phyloP scores from a whole-genome alignment of 371 early-diverging fungal genomes.

The Syncephalastrum contaminatum region DNA sequence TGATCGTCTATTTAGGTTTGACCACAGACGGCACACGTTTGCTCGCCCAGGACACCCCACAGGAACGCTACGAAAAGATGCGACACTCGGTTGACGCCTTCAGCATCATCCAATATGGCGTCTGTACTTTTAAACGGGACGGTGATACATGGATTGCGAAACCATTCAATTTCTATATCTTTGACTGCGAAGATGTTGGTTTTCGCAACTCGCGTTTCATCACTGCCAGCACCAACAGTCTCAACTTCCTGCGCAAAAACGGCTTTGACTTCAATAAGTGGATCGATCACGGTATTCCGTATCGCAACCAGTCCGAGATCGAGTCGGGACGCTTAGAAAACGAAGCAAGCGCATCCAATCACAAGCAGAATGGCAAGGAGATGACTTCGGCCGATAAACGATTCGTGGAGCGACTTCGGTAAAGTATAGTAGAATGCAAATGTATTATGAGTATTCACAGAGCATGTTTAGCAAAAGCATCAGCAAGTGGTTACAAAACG shows the following conservation, averaged over 20 bases:
- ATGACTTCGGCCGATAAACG: neutral
- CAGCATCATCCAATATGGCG: constrained; percentile 75
- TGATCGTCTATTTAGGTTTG: constrained; percentile 23
- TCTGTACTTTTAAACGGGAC: constrained; percentile 69
- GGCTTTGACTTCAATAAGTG: constrained; percentile 82
- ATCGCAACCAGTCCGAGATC: constrained; percentile 33
- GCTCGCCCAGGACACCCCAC: constrained; percentile 38
- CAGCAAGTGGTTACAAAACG: constrained; percentile 37
- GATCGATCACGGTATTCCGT: constrained; percentile 47
- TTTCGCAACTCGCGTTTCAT: constrained; percentile 56
- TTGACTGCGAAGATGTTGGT: constrained; percentile 51
- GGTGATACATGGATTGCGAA: constrained; percentile 60
- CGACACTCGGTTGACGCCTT: constrained; percentile 53
- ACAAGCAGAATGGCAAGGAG: no score
- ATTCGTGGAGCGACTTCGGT: constrained; percentile 12
- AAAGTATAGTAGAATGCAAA: neutral
- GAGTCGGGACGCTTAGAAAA: neutral
- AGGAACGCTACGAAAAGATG: constrained; percentile 63
- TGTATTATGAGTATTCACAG: neutral
- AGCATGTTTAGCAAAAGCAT: constrained; percentile 7
- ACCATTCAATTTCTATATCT: constrained; percentile 87
- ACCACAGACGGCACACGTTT: constrained; percentile 15
- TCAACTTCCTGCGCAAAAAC: constrained; percentile 49
- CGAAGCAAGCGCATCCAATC: no score
- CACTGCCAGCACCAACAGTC: constrained; percentile 60